Evolutionary conservation across 352 stramenopile genomes (phyloP).

Genomic region (Phytophthora hybrid): DNA sequence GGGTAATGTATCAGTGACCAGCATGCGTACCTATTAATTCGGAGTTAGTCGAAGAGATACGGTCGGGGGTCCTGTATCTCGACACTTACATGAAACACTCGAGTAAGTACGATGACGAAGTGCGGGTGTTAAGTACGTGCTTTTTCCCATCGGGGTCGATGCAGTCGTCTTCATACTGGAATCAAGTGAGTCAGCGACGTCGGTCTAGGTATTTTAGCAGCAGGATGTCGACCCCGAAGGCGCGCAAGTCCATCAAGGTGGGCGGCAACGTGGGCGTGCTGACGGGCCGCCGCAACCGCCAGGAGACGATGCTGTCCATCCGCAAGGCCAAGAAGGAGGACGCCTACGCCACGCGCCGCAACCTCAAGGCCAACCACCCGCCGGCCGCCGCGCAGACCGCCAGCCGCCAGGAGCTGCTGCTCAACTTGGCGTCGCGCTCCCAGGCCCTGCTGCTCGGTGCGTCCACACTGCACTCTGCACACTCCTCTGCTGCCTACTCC

Average conservation of each 20-base stretch:
- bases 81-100: too few species aligned
- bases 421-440: slow-evolving; percentile 81
- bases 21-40: not conserved
- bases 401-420: slow-evolving; percentile 75
- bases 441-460: slow-evolving; percentile 79
- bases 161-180: slow-evolving; percentile 23
- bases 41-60: not conserved
- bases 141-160: too few species aligned
- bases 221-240: slow-evolving; percentile 50
- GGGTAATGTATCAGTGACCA: too few species aligned
- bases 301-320: slow-evolving; percentile 89
- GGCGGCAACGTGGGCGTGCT: slow-evolving; percentile 73
- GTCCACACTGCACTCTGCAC: not conserved
- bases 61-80: too few species aligned
- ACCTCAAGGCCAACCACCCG: slow-evolving; percentile 84
- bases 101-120: slow-evolving; percentile 1
- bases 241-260: slow-evolving; percentile 83
- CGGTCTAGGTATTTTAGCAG: too few species aligned
- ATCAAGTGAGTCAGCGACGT: slow-evolving; percentile 26
- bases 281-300: slow-evolving; percentile 82
- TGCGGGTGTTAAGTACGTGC: too few species aligned
- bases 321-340: slow-evolving; percentile 92
- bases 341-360: slow-evolving; percentile 86
- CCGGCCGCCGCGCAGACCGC: slow-evolving; percentile 46
- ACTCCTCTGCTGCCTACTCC: not conserved